Evolutionary conservation across 306 rosid genomes (phyloP), one percentile per base, ranked within the genome.

Genomic region (Malus sylvestris): DNA sequence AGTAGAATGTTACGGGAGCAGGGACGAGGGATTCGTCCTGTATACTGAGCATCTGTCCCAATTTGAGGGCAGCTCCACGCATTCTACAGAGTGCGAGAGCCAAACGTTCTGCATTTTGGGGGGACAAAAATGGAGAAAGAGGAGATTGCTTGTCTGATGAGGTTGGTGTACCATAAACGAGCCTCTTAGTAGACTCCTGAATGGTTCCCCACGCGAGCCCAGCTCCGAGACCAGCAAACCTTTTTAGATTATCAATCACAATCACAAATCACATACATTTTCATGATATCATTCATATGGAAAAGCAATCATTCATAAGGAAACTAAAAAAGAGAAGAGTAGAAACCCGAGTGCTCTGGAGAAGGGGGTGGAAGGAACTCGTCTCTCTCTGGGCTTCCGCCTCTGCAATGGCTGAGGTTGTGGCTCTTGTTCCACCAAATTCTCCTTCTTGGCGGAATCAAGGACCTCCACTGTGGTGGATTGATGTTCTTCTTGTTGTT

Each of bases 21-120:
- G 98, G 97, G 52, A 95, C 91, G 78, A 92, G 97, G 44, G 97
- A 88, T 55, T 95, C 97, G 44, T 92, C 98, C 82, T 95, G 97
- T 81, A 95, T 92, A 75, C 98, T 95, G 85, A 95, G 75, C 98
- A 92, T 95, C 90, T 95, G 98, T 11, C 97, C 98, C 68, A 95
- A 86, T 75, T 95, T 92, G 32, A 95, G 94, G 3, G 97, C 97
- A 38, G 98, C 97, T 73, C 98, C 98, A 67, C 97, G 95, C 97
- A 92, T 95, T 83, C 97, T 79, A 80, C 97, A 92, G 44, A 95
- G 86, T 19, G 96, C 96, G 77, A 89, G 89, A 80, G 97, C 98
- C 83, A 95, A 86, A 33, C 93, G 93, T 68, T 95, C 89, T 22
- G 97, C 97, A 78, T 92, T 95, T 65, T 88, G 82, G 51, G 85